phyloP scores from a whole-genome alignment of 371 early-diverging fungal species.

The Lichtheimia hyalospora region DNA sequence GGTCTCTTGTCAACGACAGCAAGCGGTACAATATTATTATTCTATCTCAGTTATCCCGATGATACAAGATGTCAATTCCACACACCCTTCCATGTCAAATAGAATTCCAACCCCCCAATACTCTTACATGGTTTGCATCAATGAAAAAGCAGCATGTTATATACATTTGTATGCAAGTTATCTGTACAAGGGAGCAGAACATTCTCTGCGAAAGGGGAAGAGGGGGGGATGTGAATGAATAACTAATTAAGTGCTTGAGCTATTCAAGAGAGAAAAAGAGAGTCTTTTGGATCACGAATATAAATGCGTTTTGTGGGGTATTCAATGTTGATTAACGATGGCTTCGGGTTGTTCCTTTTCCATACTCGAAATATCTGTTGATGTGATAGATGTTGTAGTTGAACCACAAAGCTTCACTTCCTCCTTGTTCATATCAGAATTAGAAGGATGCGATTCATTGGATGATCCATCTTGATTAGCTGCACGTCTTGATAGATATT shows the following conservation, averaged over 20 bases:
- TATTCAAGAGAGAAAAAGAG: not conserved
- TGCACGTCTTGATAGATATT: conserved; percentile 31
- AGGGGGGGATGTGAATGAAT: no score
- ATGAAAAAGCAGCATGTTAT: conserved; percentile 3
- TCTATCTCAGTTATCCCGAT: no score
- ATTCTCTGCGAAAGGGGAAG: not conserved
- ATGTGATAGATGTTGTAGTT: no score
- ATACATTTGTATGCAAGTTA: not conserved
- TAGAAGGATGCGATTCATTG: not conserved
- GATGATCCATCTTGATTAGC: conserved; percentile 14
- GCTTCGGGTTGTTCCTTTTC: conserved; percentile 8
- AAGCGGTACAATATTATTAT: no score
- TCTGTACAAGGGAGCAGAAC: no score
- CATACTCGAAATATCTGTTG: not conserved
- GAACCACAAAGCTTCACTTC: not conserved
- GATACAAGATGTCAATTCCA: no score
- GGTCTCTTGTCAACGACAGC: no score
- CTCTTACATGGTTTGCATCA: not conserved
- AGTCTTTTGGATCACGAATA: not conserved
- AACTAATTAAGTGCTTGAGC: no score
- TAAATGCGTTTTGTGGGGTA: not conserved
- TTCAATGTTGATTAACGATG: conserved; percentile 8
- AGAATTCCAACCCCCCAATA: no score
- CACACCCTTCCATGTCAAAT: no score
- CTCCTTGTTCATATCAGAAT: not conserved